phyloP scores from a whole-genome alignment of 2,329 filamentous ascomycete species.

The Fusarium sp. region DNA sequence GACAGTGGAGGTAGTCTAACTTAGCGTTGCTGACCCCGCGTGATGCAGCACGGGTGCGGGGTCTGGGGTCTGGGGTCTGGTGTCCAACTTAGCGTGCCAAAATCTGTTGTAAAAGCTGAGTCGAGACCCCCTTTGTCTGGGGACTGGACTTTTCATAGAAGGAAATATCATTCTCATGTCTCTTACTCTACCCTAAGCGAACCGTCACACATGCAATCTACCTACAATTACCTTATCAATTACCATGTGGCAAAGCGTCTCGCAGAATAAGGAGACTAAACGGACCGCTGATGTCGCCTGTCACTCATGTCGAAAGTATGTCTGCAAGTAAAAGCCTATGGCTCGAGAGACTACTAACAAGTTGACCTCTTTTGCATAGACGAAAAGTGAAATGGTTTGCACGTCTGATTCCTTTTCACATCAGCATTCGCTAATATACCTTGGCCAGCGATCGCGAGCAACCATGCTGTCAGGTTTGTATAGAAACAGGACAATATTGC shows the following conservation, averaged over 20 bases:
- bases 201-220: not conserved
- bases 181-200: not conserved
- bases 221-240: not conserved
- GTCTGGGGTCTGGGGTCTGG: not conserved
- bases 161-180: not conserved
- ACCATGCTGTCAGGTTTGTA: not conserved
- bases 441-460: not conserved
- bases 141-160: not conserved
- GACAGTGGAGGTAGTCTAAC: no score
- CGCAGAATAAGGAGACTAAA: not conserved
- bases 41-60: not conserved
- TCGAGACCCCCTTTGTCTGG: no score
- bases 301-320: not conserved
- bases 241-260: not conserved
- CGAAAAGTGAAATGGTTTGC: not conserved
- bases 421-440: fast-evolving
- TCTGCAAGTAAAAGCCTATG: fast-evolving
- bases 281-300: not conserved
- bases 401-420: fast-evolving
- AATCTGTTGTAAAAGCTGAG: not conserved
- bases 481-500: not conserved
- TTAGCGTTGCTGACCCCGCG: not conserved
- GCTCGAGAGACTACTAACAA: no score
- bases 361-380: fast-evolving
- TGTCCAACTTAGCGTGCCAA: not conserved